Percentiles rank a stretch among this genome's conserved stretches.
These are phyloP conservation scores for Cladorrhinum samala DNA, from an alignment of 495 filamentous ascomycete genomes.

Conservation along the genomic window DNA sequence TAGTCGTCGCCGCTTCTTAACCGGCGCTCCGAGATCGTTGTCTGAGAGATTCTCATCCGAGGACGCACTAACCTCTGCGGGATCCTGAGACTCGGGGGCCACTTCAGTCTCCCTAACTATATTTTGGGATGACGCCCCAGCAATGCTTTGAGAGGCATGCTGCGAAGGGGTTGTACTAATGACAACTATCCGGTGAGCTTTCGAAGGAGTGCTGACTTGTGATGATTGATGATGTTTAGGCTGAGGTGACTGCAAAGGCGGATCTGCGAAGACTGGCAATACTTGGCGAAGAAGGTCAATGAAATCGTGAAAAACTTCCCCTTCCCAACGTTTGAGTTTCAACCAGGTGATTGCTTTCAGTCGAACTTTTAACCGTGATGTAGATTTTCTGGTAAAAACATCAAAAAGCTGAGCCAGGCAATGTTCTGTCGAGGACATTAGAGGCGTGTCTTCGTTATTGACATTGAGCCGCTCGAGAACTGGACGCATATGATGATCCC, in stretches of 20 bases:
- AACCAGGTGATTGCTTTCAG: background rate
- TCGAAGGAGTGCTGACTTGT: too few relatives aligned
- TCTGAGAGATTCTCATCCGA: conserved; percentile 9
- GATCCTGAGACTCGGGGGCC: background rate
- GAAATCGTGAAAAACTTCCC: conserved; percentile 7
- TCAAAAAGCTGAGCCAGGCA: conserved; percentile 20
- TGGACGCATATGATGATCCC: conserved; percentile 19
- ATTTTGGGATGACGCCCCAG: too few relatives aligned
- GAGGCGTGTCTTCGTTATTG: background rate
- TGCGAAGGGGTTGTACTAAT: too few relatives aligned
- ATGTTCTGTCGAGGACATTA: conserved; percentile 1
- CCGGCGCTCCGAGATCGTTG: conserved; percentile 10
- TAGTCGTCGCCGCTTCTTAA: conserved; percentile 45
- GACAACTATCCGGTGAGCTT: too few relatives aligned
- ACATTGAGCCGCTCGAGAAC: background rate
- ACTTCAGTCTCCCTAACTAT: background rate
- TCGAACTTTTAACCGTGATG: background rate
- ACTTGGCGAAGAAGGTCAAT: background rate
- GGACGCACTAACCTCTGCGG: conserved; percentile 6
- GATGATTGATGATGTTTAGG: too few relatives aligned
- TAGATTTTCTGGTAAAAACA: conserved; percentile 10
- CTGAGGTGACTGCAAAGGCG: background rate
- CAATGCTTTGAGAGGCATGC: too few relatives aligned
- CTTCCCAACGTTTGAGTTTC: conserved; percentile 1
- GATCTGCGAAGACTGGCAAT: background rate